Conservation (phyloP, 2,329 filamentous ascomycete genomes). For the Curvularia verruculosa region DNA sequence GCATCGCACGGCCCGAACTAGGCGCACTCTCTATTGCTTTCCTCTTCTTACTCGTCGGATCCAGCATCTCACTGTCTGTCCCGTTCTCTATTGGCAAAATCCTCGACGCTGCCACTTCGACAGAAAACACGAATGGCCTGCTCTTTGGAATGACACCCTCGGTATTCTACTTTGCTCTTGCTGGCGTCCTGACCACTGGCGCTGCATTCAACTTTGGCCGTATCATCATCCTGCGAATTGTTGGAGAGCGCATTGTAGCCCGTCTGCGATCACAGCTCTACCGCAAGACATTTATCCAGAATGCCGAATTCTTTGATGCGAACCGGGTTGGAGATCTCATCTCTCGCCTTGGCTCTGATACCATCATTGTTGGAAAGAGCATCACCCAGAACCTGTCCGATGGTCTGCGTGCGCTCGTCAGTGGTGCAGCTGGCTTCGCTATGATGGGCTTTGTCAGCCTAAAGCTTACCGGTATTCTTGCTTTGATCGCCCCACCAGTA, state of each 20-base stretch:
- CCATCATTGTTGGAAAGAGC: constrained; percentile 96
- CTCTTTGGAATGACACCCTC: constrained; percentile 84
- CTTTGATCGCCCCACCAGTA: constrained; percentile 87
- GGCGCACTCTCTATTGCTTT: constrained; percentile 82
- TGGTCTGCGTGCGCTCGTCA: constrained; percentile 88
- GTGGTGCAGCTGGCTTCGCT: constrained; percentile 83
- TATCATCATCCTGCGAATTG: constrained; percentile 89
- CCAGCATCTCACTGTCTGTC: constrained; percentile 91
- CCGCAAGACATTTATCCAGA: constrained; percentile 90
- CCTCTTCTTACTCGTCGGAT: constrained; percentile 84
- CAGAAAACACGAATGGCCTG: constrained; percentile 64
- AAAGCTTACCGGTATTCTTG: constrained; percentile 84
- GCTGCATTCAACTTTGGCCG: constrained; percentile 91
- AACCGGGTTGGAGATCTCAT: constrained; percentile 97
- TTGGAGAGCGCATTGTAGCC: constrained; percentile 93
- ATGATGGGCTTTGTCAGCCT: constrained; percentile 97
- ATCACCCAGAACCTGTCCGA: constrained; percentile 98
- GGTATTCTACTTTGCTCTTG: constrained; percentile 88
- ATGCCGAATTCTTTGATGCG: constrained; percentile 98
- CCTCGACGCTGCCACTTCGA: constrained; percentile 85
- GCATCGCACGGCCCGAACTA: constrained; percentile 85
- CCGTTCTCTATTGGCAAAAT: constrained; percentile 97
- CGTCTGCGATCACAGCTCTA: constrained; percentile 89
- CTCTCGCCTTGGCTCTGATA: constrained; percentile 92
- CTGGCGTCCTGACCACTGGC: constrained; percentile 74